Evolutionary conservation across 306 rosid genomes (phyloP).

Genomic region (Acacia acuminata): DNA sequence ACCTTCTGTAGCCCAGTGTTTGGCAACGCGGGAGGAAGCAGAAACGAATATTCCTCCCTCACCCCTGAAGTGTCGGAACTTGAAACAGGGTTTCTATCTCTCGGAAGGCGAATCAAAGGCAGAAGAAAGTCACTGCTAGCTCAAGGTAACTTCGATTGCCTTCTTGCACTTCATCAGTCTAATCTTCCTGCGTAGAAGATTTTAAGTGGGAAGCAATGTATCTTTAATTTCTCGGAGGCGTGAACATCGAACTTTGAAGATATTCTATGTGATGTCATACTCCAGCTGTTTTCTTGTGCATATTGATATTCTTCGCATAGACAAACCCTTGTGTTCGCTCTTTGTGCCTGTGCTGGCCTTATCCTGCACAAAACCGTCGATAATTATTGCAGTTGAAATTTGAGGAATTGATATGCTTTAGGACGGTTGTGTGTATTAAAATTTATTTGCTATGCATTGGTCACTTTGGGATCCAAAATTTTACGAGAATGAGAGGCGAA

Average conservation of each 20-base stretch:
- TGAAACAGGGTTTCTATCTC: conserved; percentile 24
- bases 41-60: conserved; percentile 37
- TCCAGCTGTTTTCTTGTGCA: neutral
- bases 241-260: conserved; percentile 2
- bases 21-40: neutral
- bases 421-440: neutral
- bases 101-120: neutral
- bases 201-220: neutral
- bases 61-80: neutral
- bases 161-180: neutral
- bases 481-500: neutral
- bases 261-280: neutral
- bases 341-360: neutral
- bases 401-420: neutral
- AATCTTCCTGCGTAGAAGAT: neutral
- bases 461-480: neutral
- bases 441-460: neutral
- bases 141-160: conserved; percentile 29
- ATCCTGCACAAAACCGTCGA: neutral
- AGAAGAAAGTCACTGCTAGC: neutral
- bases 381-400: neutral
- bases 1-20: neutral
- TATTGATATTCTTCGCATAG: neutral
- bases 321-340: neutral
- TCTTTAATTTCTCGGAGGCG: neutral